These are phyloP conservation scores for Atkinsonella hypoxylon DNA, from an alignment of 2,329 filamentous ascomycete genomes.

Conservation along the genomic window DNA sequence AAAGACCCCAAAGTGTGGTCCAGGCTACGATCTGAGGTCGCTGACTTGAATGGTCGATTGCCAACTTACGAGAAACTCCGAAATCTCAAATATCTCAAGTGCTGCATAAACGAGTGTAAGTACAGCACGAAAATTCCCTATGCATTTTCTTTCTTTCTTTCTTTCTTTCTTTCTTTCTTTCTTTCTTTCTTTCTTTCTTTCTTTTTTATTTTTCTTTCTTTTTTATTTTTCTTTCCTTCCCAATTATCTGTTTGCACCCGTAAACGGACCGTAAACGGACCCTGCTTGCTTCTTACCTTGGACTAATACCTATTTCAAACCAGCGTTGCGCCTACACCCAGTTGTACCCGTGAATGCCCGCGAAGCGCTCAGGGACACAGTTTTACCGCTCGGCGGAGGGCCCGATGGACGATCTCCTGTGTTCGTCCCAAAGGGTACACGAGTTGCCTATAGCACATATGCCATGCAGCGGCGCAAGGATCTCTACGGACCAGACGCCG, in stretches of 20 bases:
- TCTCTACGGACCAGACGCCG: conserved; percentile 26
- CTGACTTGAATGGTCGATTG: conserved; percentile 7
- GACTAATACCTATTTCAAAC: not conserved
- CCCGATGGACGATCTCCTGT: conserved; percentile 31
- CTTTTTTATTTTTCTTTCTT: conserved; percentile 1
- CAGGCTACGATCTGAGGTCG: not conserved
- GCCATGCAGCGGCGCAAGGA: conserved; percentile 25
- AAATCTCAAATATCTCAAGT: conserved; percentile 11
- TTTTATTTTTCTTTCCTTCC: no score
- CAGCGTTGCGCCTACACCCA: conserved; percentile 33
- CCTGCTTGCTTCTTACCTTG: not conserved
- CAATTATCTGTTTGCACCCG: no score
- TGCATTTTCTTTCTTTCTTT: conserved; percentile 1
- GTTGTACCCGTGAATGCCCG: conserved; percentile 36
- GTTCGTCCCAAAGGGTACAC: conserved; percentile 33
- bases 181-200: conserved; percentile 1
- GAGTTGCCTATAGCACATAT: conserved; percentile 29
- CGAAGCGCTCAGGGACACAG: conserved; percentile 32
- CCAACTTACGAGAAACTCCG: conserved; percentile 13
- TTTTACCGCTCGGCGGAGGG: conserved; percentile 38
- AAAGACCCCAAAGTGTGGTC: conserved; percentile 14
- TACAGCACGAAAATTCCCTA: no score
- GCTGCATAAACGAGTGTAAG: conserved; percentile 14
- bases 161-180: no score
- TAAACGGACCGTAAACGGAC: no score